A percentile compares a stretch with the other conserved stretches of the same genome.
Conservation (phyloP, 495 filamentous ascomycete species). For the Ramalina intermedia region DNA sequence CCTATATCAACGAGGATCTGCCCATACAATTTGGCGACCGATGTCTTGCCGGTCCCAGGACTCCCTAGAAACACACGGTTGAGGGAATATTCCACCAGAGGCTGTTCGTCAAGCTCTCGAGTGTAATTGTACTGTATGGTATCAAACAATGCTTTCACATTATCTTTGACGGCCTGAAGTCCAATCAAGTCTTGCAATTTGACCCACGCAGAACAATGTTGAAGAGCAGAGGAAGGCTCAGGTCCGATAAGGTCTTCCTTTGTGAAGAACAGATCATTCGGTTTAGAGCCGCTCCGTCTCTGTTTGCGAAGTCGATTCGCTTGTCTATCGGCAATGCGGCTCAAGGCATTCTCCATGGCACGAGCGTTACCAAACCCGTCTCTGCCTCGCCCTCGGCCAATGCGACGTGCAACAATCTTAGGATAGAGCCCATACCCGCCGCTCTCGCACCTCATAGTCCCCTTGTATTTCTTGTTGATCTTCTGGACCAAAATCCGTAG, state of each 20-base stretch:
- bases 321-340: conserved; percentile 42
- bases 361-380: conserved; percentile 65
- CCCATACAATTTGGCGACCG: conserved; percentile 61
- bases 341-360: conserved; percentile 46
- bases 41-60: conserved; percentile 66
- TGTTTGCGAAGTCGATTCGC: conserved; percentile 36
- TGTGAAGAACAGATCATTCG: conserved; percentile 38
- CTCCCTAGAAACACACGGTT: conserved; percentile 59
- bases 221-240: conserved; percentile 40
- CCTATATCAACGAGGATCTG: conserved; percentile 48
- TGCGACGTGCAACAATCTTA: conserved; percentile 45
- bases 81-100: conserved; percentile 40
- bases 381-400: conserved; percentile 45
- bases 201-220: conserved; percentile 38
- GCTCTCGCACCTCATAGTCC: conserved; percentile 43
- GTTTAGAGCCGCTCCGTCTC: conserved; percentile 13
- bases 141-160: conserved; percentile 40
- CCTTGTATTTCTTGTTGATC: conserved; percentile 36
- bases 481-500: conserved; percentile 32
- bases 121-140: conserved; percentile 46
- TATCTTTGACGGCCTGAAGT: conserved; percentile 45
- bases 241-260: conserved; percentile 54
- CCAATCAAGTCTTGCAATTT: conserved; percentile 47
- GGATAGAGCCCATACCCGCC: conserved; percentile 48
- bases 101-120: conserved; percentile 44